These are phyloP conservation scores for Saccharomyces hybrid DNA, from an alignment of 1,139 yeast species.

Conservation along the genomic window DNA sequence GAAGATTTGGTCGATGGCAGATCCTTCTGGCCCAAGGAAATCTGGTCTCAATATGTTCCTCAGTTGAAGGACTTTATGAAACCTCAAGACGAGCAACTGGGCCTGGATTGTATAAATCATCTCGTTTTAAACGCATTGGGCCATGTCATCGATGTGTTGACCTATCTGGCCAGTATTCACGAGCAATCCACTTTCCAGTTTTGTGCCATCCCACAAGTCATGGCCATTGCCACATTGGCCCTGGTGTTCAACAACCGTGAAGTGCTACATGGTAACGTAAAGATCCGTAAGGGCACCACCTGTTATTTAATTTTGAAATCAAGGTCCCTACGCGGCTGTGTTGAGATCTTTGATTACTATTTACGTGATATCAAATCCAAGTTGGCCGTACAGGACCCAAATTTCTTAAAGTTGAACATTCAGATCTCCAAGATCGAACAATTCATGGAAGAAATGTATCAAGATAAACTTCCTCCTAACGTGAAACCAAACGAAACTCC, in stretches of 20 bases:
- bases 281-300: conserved; percentile 90
- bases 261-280: conserved; percentile 65
- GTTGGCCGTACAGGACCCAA: conserved; percentile 76
- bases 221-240: conserved; percentile 94
- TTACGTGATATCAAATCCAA: conserved; percentile 70
- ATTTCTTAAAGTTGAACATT: conserved; percentile 75
- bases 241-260: conserved; percentile 74
- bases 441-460: conserved; percentile 69
- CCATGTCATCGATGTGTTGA: conserved; percentile 72
- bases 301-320: conserved; percentile 66
- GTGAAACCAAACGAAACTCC: conserved; percentile 37
- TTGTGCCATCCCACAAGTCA: conserved; percentile 96
- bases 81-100: conserved; percentile 43
- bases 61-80: conserved; percentile 52
- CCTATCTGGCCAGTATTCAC: conserved; percentile 64
- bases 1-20: conserved; percentile 92
- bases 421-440: conserved; percentile 84
- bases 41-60: conserved; percentile 77
- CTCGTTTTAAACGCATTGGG: conserved; percentile 71
- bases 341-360: conserved; percentile 65
- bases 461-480: conserved; percentile 43
- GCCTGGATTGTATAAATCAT: conserved; percentile 71
- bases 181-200: conserved; percentile 84
- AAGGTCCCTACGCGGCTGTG: conserved; percentile 70
- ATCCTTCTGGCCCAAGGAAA: conserved; percentile 93